Evolutionary conservation across 2,329 filamentous ascomycete species (phyloP).

Genomic region (Ascocoryne sarcoides): DNA sequence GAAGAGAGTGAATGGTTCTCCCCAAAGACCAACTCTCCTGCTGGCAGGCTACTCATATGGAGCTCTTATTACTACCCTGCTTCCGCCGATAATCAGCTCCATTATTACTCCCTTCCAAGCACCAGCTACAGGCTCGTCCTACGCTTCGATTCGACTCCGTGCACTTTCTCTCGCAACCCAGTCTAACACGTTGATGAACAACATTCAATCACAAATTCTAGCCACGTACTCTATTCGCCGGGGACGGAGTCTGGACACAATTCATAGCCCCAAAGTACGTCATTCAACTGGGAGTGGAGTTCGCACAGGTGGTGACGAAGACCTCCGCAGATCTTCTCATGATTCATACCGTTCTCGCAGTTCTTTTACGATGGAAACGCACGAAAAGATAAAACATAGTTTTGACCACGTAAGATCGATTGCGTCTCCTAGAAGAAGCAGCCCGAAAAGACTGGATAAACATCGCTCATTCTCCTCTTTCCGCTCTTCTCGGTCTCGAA

Average conservation of each 20-base stretch:
- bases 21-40: constrained; percentile 37
- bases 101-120: constrained; percentile 46
- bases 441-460: constrained; percentile 25
- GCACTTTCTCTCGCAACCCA: constrained; percentile 60
- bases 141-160: constrained; percentile 60
- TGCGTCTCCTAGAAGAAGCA: constrained; percentile 19
- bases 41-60: constrained; percentile 88
- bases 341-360: constrained; percentile 23
- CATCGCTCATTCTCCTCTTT: constrained; percentile 10
- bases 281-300: constrained; percentile 17
- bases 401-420: constrained; percentile 32
- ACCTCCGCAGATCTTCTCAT: constrained; percentile 29
- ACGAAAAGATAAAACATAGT: constrained; percentile 31
- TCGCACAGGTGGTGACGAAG: constrained; percentile 27
- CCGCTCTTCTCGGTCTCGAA: constrained; percentile 24
- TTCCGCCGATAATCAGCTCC: constrained; percentile 45
- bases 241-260: constrained; percentile 13
- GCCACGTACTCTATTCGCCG: constrained; percentile 6
- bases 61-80: constrained; percentile 66
- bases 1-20: too few relatives aligned
- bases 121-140: constrained; percentile 46
- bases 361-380: constrained; percentile 26
- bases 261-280: constrained; percentile 12
- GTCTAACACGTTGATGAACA: constrained; percentile 36
- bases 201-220: constrained; percentile 12